These are phyloP conservation scores for Talaromyces piceae DNA, from an alignment of 2,329 filamentous ascomycete species.

Conservation along the genomic window DNA sequence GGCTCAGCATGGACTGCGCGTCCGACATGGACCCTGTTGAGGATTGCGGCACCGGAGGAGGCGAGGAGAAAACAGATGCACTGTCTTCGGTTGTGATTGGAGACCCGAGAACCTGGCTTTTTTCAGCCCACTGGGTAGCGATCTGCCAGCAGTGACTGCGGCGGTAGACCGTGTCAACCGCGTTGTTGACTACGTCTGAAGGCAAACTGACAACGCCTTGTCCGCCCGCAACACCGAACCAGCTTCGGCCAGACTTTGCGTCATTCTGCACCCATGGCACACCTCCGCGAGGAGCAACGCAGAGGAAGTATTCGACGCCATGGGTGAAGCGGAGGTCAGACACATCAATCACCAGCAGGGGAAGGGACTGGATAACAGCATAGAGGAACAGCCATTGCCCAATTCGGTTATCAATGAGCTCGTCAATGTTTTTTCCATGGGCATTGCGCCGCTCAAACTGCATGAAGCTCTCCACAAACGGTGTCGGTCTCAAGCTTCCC, in stretches of 20 bases:
- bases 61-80: slow-evolving; percentile 31
- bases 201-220: slow-evolving; percentile 55
- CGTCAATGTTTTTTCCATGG: slow-evolving; percentile 37
- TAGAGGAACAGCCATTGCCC: slow-evolving; percentile 48
- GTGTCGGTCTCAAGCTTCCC: slow-evolving; percentile 51
- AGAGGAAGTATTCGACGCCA: slow-evolving; percentile 45
- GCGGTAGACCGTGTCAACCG: slow-evolving; percentile 60
- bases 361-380: slow-evolving; percentile 42
- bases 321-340: slow-evolving; percentile 38
- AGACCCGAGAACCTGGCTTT: slow-evolving; percentile 27
- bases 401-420: slow-evolving; percentile 40
- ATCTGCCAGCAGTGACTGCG: slow-evolving; percentile 63
- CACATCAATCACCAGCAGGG: slow-evolving; percentile 44
- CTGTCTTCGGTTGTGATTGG: slow-evolving; percentile 27
- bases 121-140: slow-evolving; percentile 54
- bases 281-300: slow-evolving; percentile 41
- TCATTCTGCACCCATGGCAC: slow-evolving; percentile 44
- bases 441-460: slow-evolving; percentile 40
- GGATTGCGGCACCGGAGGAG: slow-evolving; percentile 28
- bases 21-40: slow-evolving; percentile 31
- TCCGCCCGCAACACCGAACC: slow-evolving; percentile 54
- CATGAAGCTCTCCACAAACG: slow-evolving; percentile 43
- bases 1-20: slow-evolving; percentile 17
- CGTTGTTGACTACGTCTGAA: slow-evolving; percentile 57
- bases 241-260: slow-evolving; percentile 36